phyloP scores from a whole-genome alignment of 1,284 basidiomycete species.

The Boletus sp. region DNA sequence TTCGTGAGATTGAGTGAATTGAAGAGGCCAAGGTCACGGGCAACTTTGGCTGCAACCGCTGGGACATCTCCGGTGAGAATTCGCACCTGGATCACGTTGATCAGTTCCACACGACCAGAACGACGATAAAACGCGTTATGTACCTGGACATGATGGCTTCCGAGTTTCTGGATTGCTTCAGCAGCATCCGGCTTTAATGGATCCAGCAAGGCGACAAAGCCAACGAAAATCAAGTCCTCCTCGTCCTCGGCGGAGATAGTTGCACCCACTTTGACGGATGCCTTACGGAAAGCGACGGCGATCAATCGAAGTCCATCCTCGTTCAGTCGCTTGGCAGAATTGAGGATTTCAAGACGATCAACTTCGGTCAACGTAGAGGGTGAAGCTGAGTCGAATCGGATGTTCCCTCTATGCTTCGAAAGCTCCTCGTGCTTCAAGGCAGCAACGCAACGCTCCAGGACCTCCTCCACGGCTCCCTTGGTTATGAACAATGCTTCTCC shows the following conservation, averaged over 20 bases:
- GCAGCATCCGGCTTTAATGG: slow-evolving; percentile 33
- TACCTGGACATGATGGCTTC: slow-evolving; percentile 32
- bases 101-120: slow-evolving; percentile 1
- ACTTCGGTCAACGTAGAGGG: slow-evolving; percentile 16
- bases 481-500: slow-evolving; percentile 29
- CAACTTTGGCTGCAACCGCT: slow-evolving; percentile 34
- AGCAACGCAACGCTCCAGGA: slow-evolving; percentile 30
- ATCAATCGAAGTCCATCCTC: slow-evolving; percentile 32
- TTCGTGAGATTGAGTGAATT: slow-evolving; percentile 19
- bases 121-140: neutral
- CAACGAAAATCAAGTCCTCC: slow-evolving; percentile 29
- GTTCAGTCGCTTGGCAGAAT: slow-evolving; percentile 27
- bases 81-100: slow-evolving; percentile 20
- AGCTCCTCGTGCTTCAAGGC: slow-evolving; percentile 20
- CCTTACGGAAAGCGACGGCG: slow-evolving; percentile 29
- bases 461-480: slow-evolving; percentile 32
- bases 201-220: slow-evolving; percentile 29
- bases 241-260: slow-evolving; percentile 26
- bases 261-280: slow-evolving; percentile 13
- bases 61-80: slow-evolving; percentile 32
- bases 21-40: slow-evolving; percentile 33
- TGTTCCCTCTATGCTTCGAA: slow-evolving; percentile 10
- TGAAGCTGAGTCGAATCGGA: slow-evolving; percentile 20
- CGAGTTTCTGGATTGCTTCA: slow-evolving; percentile 29
- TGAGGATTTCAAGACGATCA: slow-evolving; percentile 25